Conservation (phyloP, 805 yeast species). For the Yamadazyma philogaea region DNA sequence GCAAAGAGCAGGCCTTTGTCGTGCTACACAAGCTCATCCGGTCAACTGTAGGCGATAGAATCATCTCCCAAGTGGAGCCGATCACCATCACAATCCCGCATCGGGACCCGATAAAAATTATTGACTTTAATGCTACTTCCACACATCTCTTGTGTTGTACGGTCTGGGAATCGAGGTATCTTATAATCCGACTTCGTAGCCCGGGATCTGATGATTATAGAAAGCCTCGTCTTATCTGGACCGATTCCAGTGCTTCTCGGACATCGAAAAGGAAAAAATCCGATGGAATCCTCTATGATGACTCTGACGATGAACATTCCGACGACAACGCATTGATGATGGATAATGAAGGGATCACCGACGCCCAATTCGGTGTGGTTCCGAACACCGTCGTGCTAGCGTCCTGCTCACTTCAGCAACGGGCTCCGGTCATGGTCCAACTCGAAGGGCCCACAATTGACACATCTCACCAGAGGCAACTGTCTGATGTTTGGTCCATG, state of each 20-base stretch:
- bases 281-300: conserved; percentile 15
- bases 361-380: conserved; percentile 48
- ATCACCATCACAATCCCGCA: conserved; percentile 79
- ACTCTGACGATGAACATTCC: conserved; percentile 16
- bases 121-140: conserved; percentile 72
- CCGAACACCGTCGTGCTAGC: conserved; percentile 38
- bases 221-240: conserved; percentile 40
- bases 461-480: conserved; percentile 12
- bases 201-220: conserved; percentile 37
- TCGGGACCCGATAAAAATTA: conserved; percentile 74
- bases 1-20: conserved; percentile 73
- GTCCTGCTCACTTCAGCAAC: conserved; percentile 33
- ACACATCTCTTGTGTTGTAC: conserved; percentile 73
- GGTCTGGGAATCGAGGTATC: conserved; percentile 70
- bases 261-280: conserved; percentile 15
- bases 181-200: conserved; percentile 66
- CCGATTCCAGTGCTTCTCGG: conserved; percentile 23
- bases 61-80: conserved; percentile 44
- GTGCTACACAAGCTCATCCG: conserved; percentile 47
- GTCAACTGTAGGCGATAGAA: conserved; percentile 8
- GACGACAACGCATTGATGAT: conserved; percentile 37
- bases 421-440: conserved; percentile 31
- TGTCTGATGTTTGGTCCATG: conserved; percentile 12
- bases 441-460: conserved; percentile 51
- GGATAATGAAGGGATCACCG: conserved; percentile 89